Evolutionary conservation across 805 yeast genomes (phyloP).

Genomic region (Wickerhamiella alocasiicola): DNA sequence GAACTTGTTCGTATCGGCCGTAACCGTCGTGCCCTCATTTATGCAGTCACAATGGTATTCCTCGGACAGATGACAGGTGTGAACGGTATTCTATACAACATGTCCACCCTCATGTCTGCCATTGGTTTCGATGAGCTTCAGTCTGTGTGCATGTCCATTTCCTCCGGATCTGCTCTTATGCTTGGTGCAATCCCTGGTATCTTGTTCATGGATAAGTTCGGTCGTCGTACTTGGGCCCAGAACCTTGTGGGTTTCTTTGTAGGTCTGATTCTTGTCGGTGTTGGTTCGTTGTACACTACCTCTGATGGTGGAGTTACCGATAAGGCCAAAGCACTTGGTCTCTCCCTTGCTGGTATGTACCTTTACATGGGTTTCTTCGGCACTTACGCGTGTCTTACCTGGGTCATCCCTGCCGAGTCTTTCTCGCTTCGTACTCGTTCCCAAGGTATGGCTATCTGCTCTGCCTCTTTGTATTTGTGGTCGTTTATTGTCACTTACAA

Average conservation of each 20-base stretch:
- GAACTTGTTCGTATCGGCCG: slow-evolving; percentile 46
- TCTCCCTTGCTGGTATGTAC: slow-evolving; percentile 49
- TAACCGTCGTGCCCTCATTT: slow-evolving; percentile 48
- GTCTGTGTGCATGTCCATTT: slow-evolving; percentile 54
- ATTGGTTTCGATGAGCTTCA: slow-evolving; percentile 43
- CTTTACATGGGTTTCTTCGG: slow-evolving; percentile 57
- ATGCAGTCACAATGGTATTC: slow-evolving; percentile 39
- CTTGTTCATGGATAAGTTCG: slow-evolving; percentile 29
- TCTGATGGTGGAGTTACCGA: too few species aligned
- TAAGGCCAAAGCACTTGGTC: slow-evolving; percentile 41
- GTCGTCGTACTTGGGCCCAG: slow-evolving; percentile 50
- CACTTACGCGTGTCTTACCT: slow-evolving; percentile 51
- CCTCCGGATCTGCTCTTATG: slow-evolving; percentile 52
- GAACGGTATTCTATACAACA: slow-evolving; percentile 53
- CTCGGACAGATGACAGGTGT: slow-evolving; percentile 49
- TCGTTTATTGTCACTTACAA: slow-evolving; percentile 52
- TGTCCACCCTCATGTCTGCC: slow-evolving; percentile 43
- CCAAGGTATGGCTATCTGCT: slow-evolving; percentile 50
- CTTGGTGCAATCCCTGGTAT: slow-evolving; percentile 58
- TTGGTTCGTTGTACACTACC: slow-evolving; percentile 30
- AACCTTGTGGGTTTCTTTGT: slow-evolving; percentile 43
- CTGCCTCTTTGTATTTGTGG: slow-evolving; percentile 45
- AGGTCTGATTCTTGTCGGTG: slow-evolving; percentile 49
- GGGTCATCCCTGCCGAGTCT: slow-evolving; percentile 58
- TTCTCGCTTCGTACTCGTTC: slow-evolving; percentile 49